Conservation (phyloP, 1,139 yeast genomes). For the Suhomyces taliae region DNA sequence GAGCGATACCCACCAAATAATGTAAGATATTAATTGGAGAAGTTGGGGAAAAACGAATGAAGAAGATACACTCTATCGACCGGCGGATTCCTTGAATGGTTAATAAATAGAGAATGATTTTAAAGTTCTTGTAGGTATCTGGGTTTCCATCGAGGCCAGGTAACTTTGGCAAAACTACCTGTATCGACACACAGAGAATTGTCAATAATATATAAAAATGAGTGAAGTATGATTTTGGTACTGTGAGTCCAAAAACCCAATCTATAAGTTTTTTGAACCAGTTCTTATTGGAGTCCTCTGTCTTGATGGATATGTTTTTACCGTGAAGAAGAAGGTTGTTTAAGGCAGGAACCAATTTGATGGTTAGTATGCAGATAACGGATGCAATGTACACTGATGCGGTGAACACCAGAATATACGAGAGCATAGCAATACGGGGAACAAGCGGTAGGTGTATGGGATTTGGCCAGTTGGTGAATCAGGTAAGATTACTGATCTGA, state of each 20-base stretch:
- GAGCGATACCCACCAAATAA: slow-evolving; percentile 70
- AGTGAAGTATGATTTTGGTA: slow-evolving; percentile 49
- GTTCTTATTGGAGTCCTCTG: neutral
- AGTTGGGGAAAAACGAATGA: slow-evolving; percentile 47
- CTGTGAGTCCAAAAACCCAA: slow-evolving; percentile 24
- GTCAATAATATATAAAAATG: slow-evolving; percentile 47
- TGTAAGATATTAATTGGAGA: slow-evolving; percentile 75
- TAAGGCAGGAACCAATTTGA: slow-evolving; percentile 11
- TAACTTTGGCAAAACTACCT: neutral
- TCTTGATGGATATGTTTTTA: slow-evolving; percentile 9
- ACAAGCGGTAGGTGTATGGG: neutral
- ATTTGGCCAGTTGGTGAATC: no score
- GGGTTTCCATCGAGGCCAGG: neutral
- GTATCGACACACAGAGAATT: slow-evolving; percentile 6
- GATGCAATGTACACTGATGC: slow-evolving; percentile 5
- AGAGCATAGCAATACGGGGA: neutral
- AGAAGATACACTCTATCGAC: slow-evolving; percentile 53
- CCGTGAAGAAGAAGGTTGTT: slow-evolving; percentile 17
- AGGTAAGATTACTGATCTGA: no score
- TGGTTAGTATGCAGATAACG: slow-evolving; percentile 7
- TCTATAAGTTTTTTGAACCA: neutral
- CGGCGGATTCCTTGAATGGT: slow-evolving; percentile 66
- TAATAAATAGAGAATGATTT: slow-evolving; percentile 19
- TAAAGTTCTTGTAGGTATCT: slow-evolving; percentile 1
- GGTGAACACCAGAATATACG: neutral